Evolutionary conservation across 768 basidiomycete genomes (phyloP), one percentile per base, ranked within the genome.

Genomic region (Kwoniella newhampshirensis): DNA sequence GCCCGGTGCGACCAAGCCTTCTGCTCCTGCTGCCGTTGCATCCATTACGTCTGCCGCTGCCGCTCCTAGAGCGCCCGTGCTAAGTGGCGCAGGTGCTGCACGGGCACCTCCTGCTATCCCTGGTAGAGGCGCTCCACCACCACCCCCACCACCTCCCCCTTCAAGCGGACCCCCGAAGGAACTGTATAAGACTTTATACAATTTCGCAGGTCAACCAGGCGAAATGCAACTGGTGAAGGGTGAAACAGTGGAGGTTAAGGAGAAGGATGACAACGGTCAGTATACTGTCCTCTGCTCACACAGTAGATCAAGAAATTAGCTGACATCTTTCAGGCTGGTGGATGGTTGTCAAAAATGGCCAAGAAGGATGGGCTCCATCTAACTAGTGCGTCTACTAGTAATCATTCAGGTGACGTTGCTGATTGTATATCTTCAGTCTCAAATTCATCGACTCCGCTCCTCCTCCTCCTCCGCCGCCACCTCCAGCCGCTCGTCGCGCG

Each of bases 341-440:
- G 94, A 81, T 96, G 28, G 87, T 97, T 54, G 89, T 87, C 81
- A 91, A 87, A 77, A 82, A 81, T 50, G 83, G 82, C 2, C 77
- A 79, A 17, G 91, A 97, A 73, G 96, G 91, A 13, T 99, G 93
- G 92, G 91, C 93, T 18, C 96, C 96, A 1, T 86, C 87, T 64
- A 79, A 78, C 54, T 76, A 76, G 74, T 75, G 39, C 61, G 75
- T 60, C n/a, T n/a, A n/a, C n/a, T n/a, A n/a, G n/a, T n/a, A n/a
- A n/a, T n/a, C n/a, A n/a, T n/a, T n/a, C n/a, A n/a, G n/a, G n/a
- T n/a, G n/a, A n/a, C n/a, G n/a, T n/a, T n/a, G n/a, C n/a, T n/a
- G n/a, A n/a, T n/a, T n/a, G n/a, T n/a, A n/a, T n/a, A n/a, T n/a
- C n/a, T n/a, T n/a, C n/a, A 70, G 70, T 51, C 84, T 94, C 6